Percentiles rank a stretch among this genome's conserved stretches.
Evolutionary conservation across 2,329 filamentous ascomycete species (phyloP).

Genomic region (Pseudocercospora pini-densiflorae): DNA sequence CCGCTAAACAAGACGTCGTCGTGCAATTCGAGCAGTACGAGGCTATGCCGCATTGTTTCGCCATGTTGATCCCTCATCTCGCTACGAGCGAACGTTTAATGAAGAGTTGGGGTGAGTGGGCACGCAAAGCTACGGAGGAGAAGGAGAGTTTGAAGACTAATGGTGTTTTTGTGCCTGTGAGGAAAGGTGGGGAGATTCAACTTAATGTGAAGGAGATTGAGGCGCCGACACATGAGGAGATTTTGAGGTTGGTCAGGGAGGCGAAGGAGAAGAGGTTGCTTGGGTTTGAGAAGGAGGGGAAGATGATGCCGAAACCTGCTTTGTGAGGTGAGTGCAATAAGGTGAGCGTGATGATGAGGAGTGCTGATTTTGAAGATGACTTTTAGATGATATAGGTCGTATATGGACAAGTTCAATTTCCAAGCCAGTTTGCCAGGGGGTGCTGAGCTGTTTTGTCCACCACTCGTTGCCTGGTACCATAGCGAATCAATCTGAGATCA

Average conservation of each 20-base stretch:
- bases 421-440: no score
- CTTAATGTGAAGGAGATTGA: constrained; percentile 33
- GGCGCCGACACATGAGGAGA: constrained; percentile 34
- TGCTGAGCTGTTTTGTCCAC: no score
- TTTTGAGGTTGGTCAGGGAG: constrained; percentile 33
- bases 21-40: constrained; percentile 75
- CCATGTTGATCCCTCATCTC: constrained; percentile 47
- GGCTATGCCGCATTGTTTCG: constrained; percentile 77
- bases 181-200: constrained; percentile 36
- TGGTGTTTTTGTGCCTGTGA: constrained; percentile 37
- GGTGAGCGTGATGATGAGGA: no score
- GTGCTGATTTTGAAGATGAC: no score
- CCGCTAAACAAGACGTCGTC: constrained; percentile 61
- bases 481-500: no score
- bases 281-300: constrained; percentile 41
- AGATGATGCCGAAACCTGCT: constrained; percentile 39
- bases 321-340: constrained; percentile 10
- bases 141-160: constrained; percentile 34
- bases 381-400: no score
- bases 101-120: constrained; percentile 42
- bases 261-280: constrained; percentile 37
- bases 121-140: constrained; percentile 35
- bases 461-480: no score
- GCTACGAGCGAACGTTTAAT: constrained; percentile 41
- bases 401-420: no score